Conservation (phyloP, 202 grass and related monocot species). For the Elaeis oleifera region DNA sequence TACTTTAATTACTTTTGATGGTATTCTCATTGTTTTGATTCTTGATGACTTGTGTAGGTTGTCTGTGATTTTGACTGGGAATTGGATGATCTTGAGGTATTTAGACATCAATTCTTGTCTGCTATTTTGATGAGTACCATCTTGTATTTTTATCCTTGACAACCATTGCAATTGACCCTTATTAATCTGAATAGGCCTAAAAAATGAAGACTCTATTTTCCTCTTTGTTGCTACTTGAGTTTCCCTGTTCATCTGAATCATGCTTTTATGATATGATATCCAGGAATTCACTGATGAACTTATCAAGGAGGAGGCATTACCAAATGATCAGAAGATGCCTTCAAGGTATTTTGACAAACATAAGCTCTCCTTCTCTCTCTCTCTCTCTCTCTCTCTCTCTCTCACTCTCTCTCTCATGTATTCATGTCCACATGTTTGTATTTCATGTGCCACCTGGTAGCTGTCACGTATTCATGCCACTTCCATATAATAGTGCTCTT, state of each 20-base stretch:
- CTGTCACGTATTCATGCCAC: too few species aligned
- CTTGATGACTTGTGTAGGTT: constrained; percentile 36
- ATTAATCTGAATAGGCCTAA: background rate
- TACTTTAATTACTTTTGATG: too few species aligned
- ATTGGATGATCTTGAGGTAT: constrained; percentile 73
- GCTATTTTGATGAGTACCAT: background rate
- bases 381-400: too few species aligned
- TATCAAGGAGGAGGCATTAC: constrained; percentile 41
- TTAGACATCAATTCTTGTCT: background rate
- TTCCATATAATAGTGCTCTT: too few species aligned
- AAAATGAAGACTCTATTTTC: background rate
- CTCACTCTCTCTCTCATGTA: too few species aligned
- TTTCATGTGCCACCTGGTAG: too few species aligned
- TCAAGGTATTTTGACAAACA: constrained; percentile 38
- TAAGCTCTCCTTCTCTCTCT: background rate
- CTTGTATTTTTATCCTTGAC: background rate
- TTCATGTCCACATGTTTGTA: too few species aligned
- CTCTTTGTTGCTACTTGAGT: background rate
- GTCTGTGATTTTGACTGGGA: constrained; percentile 83
- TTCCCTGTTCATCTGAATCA: background rate
- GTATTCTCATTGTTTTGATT: too few species aligned
- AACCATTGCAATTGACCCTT: background rate
- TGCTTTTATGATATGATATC: constrained; percentile 10
- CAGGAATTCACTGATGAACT: constrained; percentile 60
- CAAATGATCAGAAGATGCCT: constrained; percentile 76